These are phyloP conservation scores for Triangularia setosa DNA, from an alignment of 2,329 filamentous ascomycete genomes.

Conservation along the genomic window DNA sequence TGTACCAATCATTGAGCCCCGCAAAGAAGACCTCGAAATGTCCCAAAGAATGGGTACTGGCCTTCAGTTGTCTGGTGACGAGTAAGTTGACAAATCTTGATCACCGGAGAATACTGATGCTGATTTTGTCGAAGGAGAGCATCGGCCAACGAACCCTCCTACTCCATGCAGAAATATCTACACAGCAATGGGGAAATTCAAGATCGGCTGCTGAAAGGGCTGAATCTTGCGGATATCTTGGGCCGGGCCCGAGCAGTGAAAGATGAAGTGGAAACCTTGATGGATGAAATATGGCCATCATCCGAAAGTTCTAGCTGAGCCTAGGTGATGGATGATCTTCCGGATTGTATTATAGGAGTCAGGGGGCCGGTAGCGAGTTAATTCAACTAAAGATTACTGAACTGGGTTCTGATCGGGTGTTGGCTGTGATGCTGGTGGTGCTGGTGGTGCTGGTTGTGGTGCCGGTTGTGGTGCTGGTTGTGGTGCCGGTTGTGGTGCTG, in stretches of 20 bases:
- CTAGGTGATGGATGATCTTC: background rate
- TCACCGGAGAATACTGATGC: background rate
- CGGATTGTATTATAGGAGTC: background rate
- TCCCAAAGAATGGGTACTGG: constrained; percentile 3
- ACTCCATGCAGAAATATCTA: constrained; percentile 20
- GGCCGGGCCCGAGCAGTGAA: constrained; percentile 9
- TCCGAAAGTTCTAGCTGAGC: constrained; percentile 1
- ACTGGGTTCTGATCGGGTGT: background rate
- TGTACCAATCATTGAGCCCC: background rate
- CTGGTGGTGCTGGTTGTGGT: background rate
- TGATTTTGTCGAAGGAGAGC: constrained; percentile 5
- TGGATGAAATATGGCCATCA: constrained; percentile 2
- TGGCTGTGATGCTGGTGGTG: background rate
- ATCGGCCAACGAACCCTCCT: constrained; percentile 3
- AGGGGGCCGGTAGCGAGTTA: background rate
- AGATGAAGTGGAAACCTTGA: constrained; percentile 10
- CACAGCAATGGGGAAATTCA: constrained; percentile 11
- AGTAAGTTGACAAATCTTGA: constrained; percentile 7
- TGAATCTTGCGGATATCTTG: constrained; percentile 1
- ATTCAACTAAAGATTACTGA: background rate
- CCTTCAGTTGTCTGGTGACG: constrained; percentile 17
- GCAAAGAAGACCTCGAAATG: background rate
- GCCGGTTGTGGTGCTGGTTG: background rate
- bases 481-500: background rate
- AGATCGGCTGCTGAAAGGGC: constrained; percentile 19